Percentiles rank a stretch among this genome's conserved stretches.
Conservation (phyloP, 208 protist species). For the Trypanosomatidae sp. region DNA sequence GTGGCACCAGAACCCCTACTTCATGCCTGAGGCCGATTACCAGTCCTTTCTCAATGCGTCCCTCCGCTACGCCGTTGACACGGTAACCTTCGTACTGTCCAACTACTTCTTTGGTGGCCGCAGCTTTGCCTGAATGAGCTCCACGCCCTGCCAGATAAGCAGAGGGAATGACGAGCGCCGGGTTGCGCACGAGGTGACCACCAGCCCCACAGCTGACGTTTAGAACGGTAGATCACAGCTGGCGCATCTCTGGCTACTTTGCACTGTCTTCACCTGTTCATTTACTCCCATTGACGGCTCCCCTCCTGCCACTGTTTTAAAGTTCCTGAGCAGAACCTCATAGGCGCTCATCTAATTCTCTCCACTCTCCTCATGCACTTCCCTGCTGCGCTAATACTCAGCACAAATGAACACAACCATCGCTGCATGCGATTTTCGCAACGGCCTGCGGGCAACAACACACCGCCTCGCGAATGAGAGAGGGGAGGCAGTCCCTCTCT, state of each 20-base stretch:
- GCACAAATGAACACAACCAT: not conserved
- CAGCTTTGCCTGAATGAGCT: constrained; percentile 7
- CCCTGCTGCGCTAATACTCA: not conserved
- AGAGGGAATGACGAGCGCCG: not conserved
- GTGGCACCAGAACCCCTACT: constrained; percentile 48
- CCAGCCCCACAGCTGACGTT: not conserved
- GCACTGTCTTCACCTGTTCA: not conserved
- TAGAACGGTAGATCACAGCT: not conserved
- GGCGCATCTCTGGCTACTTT: not conserved
- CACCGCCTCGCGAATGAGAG: not conserved
- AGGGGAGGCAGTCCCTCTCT: not conserved
- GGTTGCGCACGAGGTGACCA: not conserved
- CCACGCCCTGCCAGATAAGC: not conserved
- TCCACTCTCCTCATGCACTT: not conserved
- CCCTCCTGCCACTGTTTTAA: not conserved
- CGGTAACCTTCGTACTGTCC: constrained; percentile 47
- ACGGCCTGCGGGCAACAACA: not conserved
- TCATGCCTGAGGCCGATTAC: constrained; percentile 40
- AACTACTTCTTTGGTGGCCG: constrained; percentile 68
- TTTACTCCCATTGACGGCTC: not conserved
- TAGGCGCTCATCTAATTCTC: not conserved
- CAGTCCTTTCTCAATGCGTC: constrained; percentile 41
- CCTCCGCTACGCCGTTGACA: constrained; percentile 50
- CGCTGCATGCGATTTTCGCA: not conserved
- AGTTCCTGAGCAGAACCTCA: not conserved